Evolutionary conservation across 2,329 filamentous ascomycete genomes (phyloP), one percentile per base, ranked within the genome.

Genomic region (Coniochaeta hoffmannii): DNA sequence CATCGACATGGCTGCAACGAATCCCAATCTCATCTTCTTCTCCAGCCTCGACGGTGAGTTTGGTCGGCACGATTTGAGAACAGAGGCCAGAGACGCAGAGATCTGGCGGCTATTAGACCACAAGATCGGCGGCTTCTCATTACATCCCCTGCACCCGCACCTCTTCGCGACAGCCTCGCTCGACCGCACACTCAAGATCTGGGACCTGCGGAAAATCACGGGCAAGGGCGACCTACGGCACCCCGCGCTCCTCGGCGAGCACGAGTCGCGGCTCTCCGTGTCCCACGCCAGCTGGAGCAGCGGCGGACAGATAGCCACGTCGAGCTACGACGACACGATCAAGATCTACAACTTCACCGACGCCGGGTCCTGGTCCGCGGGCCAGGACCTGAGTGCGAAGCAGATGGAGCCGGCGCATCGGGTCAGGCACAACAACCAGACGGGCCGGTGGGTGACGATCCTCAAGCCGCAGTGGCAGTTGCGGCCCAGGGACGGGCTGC

Each of bases 341-440:
- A 97, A 97, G 67, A 88, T 99, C 10, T 90, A 97, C 72, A 82
- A 92, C 62, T 89, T 96, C 62, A 77, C 80, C 0, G 77, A 80
- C 9, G 77, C 85, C 0, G 69, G 73, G 0, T 73, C 75, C 1
- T 92, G 84, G 84, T 77, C 74, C 60, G 68, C 74, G 1, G 84
- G 80, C 0, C 76, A 81, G 53, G 76, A 79, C 2, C 68, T 96
- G 11, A 68, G 71, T 0, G 78, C 84, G 1, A 71, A 78, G 12
- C 77, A 82, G 8, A 88, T 96, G 79, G 74, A 83, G 59, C 92
- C 93, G 0, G 74, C 78, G 0, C 79, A 85, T 0, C 75, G 82
- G 1, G 81, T 97, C 1, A 78, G 78, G 11, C 94, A 99, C 66
- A 99, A 99, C 66, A 97, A 96, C 65, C 94, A 99, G 73, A 97